A percentile compares a stretch with the other conserved stretches of the same genome.
These are phyloP conservation scores for Neurospora hispaniola DNA, from an alignment of 495 filamentous ascomycete genomes.

Conservation along the genomic window DNA sequence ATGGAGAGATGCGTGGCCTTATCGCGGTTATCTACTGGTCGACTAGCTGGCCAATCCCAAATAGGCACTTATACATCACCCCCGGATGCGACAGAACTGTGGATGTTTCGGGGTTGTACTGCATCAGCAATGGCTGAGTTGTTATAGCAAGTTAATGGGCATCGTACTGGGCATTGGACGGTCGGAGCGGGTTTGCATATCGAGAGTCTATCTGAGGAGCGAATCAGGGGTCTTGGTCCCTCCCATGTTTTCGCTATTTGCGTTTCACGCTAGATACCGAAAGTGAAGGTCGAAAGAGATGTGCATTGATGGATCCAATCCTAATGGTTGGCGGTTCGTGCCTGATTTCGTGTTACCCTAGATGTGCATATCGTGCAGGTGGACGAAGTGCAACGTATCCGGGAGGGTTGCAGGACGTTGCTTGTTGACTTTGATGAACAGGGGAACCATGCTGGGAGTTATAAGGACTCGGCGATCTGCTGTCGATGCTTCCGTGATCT, in stretches of 20 bases:
- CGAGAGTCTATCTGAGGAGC: neutral
- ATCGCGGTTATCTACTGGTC: constrained; percentile 2
- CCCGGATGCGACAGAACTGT: neutral
- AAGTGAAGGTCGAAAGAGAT: neutral
- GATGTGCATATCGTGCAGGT: neutral
- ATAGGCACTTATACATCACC: neutral
- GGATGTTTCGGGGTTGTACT: constrained; percentile 1
- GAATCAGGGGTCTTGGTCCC: neutral
- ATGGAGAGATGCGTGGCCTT: constrained; percentile 9
- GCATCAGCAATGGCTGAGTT: constrained; percentile 10
- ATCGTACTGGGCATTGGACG: neutral
- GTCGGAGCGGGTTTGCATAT: neutral
- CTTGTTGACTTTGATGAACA: neutral
- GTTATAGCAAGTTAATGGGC: neutral
- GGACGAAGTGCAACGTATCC: neutral
- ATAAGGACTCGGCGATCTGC: neutral
- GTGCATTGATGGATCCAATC: neutral
- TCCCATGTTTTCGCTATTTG: neutral
- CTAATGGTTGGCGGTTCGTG: neutral
- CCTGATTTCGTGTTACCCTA: neutral
- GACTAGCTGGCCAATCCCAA: neutral
- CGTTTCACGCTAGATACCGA: neutral
- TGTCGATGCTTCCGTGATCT: neutral
- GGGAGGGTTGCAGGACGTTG: neutral
- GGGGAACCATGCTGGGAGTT: neutral